Base-by-base conservation (phyloP, 805 yeast genomes). In the Candida argentea region DNA sequence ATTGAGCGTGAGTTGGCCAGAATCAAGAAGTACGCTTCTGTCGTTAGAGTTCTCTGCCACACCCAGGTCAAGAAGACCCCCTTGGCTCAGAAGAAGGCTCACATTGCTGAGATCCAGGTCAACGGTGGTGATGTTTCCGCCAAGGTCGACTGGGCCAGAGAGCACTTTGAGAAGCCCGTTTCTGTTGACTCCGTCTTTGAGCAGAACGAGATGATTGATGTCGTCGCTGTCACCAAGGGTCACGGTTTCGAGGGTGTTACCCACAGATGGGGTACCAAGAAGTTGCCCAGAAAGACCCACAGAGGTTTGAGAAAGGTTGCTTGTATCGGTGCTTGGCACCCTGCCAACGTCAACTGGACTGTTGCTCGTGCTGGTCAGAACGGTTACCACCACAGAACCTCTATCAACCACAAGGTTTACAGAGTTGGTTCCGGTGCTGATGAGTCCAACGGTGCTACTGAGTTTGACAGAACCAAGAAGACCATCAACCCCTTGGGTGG, bases 321-420 rank as follows among this genome's bases (percentile, higher is more conserved):
- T 63, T 91, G 99, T 85, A 91, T 91, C 61, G 99, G 99, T 80
- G 96, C 99, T 65, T 91, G 99, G 99, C 98, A 91, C 76, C 99
- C 99, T 69, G 80, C 95, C 75, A 95, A 38, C 78, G 99, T 91
- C 66, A 73, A 77, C 70, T 89, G 94, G 94, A 84, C 97, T 61
- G 99, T 91, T 70, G 97, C 98, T 58, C 85, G 99, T 73, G 95
- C 98, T 61, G 99, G 99, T 89, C 98, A 91, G 78, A 84, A 79
- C 75, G 99, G 99, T 84, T 91, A 82, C 95, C 98, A 91, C 74
- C 95, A 86, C 91, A 89, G 99, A 82, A 91, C 99, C 60, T 91
- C 98, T 48, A 82, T 89, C 68, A 93, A 91, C 96, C 98, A 91
- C 94, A 91, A 91, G 85, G 76, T 91, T 64, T 91, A 91, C 96